A percentile compares a stretch with the other conserved stretches of the same genome.
Evolutionary conservation across 345 rosid species (phyloP).

Genomic region (Populus pruinosa): DNA sequence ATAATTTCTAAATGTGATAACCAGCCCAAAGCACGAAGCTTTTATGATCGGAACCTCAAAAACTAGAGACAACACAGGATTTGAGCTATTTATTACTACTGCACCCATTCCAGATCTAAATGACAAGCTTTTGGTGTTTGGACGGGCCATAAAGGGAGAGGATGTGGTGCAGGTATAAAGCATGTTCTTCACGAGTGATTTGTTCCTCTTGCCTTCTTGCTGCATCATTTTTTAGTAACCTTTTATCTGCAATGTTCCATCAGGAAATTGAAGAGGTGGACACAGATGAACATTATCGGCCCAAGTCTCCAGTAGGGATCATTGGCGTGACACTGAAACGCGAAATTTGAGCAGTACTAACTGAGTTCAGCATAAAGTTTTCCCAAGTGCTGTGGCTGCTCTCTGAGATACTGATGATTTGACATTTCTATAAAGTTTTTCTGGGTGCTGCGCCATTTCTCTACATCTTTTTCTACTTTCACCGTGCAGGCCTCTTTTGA

Average conservation of each 20-base stretch:
- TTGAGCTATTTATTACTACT: constrained; percentile 71
- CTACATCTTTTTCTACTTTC: neutral
- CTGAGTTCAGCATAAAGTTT: neutral
- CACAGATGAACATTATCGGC: constrained; percentile 84
- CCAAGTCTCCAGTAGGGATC: constrained; percentile 68
- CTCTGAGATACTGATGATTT: neutral
- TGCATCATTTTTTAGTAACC: constrained; percentile 5
- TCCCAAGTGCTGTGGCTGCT: neutral
- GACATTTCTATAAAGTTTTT: neutral
- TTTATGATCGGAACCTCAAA: constrained; percentile 79
- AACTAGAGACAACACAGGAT: constrained; percentile 46
- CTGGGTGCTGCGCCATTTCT: neutral
- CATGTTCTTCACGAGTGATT: neutral
- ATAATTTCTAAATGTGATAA: neutral
- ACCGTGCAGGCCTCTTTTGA: neutral
- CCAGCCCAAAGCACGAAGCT: constrained; percentile 79
- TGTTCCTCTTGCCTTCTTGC: neutral
- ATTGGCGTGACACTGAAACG: constrained; percentile 47
- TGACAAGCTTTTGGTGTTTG: constrained; percentile 70
- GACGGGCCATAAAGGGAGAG: constrained; percentile 72
- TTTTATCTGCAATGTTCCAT: neutral
- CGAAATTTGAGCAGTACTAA: constrained; percentile 32
- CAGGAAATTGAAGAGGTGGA: constrained; percentile 98
- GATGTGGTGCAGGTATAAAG: constrained; percentile 78
- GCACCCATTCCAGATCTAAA: constrained; percentile 81